Conservation (phyloP, 495 filamentous ascomycete genomes). For the Daldinia vernicosa region DNA sequence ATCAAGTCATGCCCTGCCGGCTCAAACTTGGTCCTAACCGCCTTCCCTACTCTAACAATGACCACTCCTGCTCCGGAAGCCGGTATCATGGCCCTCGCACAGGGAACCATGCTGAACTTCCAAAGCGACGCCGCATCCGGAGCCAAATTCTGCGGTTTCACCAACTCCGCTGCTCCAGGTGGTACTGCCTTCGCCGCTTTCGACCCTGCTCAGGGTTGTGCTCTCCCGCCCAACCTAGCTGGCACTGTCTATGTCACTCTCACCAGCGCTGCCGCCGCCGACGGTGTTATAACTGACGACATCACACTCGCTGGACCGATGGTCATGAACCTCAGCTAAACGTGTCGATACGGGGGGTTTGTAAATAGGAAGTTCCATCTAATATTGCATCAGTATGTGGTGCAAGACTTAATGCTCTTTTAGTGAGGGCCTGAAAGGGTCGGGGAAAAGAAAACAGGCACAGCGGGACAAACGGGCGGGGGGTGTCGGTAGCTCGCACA, state of each 20-base stretch:
- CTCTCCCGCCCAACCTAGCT: conserved; percentile 59
- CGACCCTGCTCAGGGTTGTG: conserved; percentile 56
- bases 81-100: conserved; percentile 54
- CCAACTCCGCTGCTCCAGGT: conserved; percentile 59
- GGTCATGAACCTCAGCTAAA: conserved; percentile 61
- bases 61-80: conserved; percentile 53
- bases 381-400: conserved; percentile 12
- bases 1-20: conserved; percentile 67
- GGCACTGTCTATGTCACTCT: conserved; percentile 65
- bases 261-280: conserved; percentile 54
- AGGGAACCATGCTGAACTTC: conserved; percentile 53
- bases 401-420: background rate
- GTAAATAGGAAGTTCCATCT: conserved; percentile 13
- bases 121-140: conserved; percentile 52
- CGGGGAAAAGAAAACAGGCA: conserved; percentile 20
- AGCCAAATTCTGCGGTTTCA: conserved; percentile 65
- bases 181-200: conserved; percentile 64
- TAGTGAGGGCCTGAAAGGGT: background rate
- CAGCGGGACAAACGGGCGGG: conserved; percentile 24
- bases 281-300: conserved; percentile 58
- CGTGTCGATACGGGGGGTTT: conserved; percentile 8
- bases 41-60: conserved; percentile 66
- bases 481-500: conserved; percentile 39
- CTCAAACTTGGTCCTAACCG: conserved; percentile 62
- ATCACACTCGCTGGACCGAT: conserved; percentile 62